These are phyloP conservation scores for Talaromyces stipitatus DNA, from an alignment of 495 filamentous ascomycete genomes.

Conservation along the genomic window DNA sequence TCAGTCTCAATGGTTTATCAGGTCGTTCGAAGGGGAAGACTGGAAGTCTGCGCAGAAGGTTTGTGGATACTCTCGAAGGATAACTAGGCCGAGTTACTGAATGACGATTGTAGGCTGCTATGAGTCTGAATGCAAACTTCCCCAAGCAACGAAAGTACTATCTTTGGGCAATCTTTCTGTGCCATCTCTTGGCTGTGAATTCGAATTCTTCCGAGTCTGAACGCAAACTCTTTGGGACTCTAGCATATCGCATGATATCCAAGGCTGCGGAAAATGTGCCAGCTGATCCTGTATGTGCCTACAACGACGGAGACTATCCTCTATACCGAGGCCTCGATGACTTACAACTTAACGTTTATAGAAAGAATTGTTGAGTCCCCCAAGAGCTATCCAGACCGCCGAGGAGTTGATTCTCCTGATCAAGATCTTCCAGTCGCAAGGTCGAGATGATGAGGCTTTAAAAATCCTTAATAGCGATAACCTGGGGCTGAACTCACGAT, in stretches of 20 bases:
- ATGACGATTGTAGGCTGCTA: constrained; percentile 37
- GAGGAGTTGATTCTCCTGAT: constrained; percentile 50
- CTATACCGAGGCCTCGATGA: background rate
- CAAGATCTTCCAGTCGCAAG: constrained; percentile 42
- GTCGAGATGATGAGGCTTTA: constrained; percentile 36
- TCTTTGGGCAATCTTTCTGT: constrained; percentile 51
- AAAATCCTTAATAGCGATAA: constrained; percentile 44
- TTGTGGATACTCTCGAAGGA: background rate
- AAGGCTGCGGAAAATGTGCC: constrained; percentile 48
- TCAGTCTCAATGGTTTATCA: constrained; percentile 47
- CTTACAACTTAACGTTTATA: constrained; percentile 10
- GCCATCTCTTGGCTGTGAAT: constrained; percentile 31
- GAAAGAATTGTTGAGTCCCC: constrained; percentile 34
- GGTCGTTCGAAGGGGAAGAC: constrained; percentile 37
- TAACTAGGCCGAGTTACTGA: background rate
- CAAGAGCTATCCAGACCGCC: constrained; percentile 44
- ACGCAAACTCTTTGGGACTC: constrained; percentile 45
- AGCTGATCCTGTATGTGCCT: constrained; percentile 29
- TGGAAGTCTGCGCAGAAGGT: constrained; percentile 56
- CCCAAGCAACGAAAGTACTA: constrained; percentile 48
- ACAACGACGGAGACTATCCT: constrained; percentile 2
- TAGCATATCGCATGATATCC: constrained; percentile 53
- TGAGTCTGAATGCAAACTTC: constrained; percentile 52
- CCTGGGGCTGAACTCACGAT: constrained; percentile 41
- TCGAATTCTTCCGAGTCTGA: constrained; percentile 36